A percentile compares a stretch with the other conserved stretches of the same genome.
These are phyloP conservation scores for Truncatella angustata DNA, from an alignment of 2,329 filamentous ascomycete species.

Conservation along the genomic window DNA sequence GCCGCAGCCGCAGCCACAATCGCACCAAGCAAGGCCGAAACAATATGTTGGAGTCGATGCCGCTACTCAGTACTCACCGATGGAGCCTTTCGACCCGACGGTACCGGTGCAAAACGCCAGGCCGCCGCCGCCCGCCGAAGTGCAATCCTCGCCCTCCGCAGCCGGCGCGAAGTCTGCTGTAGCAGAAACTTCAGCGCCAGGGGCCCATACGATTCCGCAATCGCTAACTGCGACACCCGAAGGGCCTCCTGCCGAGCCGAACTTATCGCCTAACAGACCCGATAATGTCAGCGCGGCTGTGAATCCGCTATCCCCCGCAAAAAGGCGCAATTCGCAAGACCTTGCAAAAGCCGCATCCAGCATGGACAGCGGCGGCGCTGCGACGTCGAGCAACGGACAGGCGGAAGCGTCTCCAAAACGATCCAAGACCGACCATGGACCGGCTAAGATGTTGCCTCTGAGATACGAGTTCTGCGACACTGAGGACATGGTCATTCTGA, in stretches of 20 bases:
- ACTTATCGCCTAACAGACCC: slow-evolving; percentile 17
- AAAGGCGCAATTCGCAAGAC: slow-evolving; percentile 44
- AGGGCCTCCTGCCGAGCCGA: slow-evolving; percentile 22
- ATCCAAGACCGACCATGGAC: slow-evolving; percentile 45
- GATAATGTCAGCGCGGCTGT: slow-evolving; percentile 10
- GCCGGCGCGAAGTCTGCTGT: slow-evolving; percentile 11
- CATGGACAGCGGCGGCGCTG: not conserved
- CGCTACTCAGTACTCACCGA: slow-evolving; percentile 47
- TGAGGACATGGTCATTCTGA: slow-evolving; percentile 84
- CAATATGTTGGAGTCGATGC: slow-evolving; percentile 48
- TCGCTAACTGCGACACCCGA: slow-evolving; percentile 19
- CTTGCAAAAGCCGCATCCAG: slow-evolving; percentile 17
- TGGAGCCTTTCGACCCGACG: slow-evolving; percentile 43
- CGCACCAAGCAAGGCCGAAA: slow-evolving; percentile 25
- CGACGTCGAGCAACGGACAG: not conserved
- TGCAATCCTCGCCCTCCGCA: slow-evolving; percentile 8
- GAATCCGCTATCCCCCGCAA: slow-evolving; percentile 34
- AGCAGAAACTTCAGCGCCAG: not conserved
- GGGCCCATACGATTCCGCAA: slow-evolving; percentile 1
- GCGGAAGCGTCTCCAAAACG: slow-evolving; percentile 47
- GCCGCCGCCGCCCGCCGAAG: slow-evolving; percentile 11
- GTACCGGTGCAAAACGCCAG: slow-evolving; percentile 28
- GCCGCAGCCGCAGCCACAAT: slow-evolving; percentile 19
- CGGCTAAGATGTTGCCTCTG: slow-evolving; percentile 62
- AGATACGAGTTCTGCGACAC: slow-evolving; percentile 80